phyloP scores from a whole-genome alignment of 2,329 filamentous ascomycete species.

The Cladophialophora chaetospira region DNA sequence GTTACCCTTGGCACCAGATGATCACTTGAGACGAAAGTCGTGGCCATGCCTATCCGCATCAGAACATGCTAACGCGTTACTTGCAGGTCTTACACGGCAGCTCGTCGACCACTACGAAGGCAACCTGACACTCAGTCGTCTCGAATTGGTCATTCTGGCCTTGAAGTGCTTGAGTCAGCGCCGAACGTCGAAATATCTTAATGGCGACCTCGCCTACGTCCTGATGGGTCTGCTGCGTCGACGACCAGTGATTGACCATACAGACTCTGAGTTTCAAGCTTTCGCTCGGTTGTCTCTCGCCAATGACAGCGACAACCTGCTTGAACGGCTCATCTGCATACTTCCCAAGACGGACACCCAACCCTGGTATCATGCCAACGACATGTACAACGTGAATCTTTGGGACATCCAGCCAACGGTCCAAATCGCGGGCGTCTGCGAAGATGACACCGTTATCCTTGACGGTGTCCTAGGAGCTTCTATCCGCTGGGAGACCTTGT shows the following conservation, averaged over 20 bases:
- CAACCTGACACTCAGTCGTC: slow-evolving; percentile 43
- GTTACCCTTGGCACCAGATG: too few relatives aligned
- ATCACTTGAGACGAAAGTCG: too few relatives aligned
- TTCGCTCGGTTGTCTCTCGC: slow-evolving; percentile 51
- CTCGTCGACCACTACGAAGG: slow-evolving; percentile 40
- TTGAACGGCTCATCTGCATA: slow-evolving; percentile 51
- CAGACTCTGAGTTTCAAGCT: slow-evolving; percentile 50
- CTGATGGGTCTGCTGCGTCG: slow-evolving; percentile 48
- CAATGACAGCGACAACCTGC: slow-evolving; percentile 49
- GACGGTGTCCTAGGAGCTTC: slow-evolving; percentile 37
- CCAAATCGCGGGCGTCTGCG: slow-evolving; percentile 43
- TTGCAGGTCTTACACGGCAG: not conserved
- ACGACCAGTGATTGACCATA: slow-evolving; percentile 42
- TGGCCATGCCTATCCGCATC: too few relatives aligned
- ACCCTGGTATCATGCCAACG: slow-evolving; percentile 37
- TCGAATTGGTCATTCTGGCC: slow-evolving; percentile 42
- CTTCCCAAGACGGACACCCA: slow-evolving; percentile 34
- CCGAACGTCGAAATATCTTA: slow-evolving; percentile 8
- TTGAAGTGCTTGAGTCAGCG: slow-evolving; percentile 33
- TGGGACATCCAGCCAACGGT: slow-evolving; percentile 47
- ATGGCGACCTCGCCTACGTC: slow-evolving; percentile 37
- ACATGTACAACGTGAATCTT: slow-evolving; percentile 42
- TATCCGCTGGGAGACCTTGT: slow-evolving; percentile 42
- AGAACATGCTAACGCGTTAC: too few relatives aligned
- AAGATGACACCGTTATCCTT: slow-evolving; percentile 45